These are phyloP conservation scores for Colletotrichum somersetense DNA, from an alignment of 2,329 filamentous ascomycete genomes.

Conservation along the genomic window DNA sequence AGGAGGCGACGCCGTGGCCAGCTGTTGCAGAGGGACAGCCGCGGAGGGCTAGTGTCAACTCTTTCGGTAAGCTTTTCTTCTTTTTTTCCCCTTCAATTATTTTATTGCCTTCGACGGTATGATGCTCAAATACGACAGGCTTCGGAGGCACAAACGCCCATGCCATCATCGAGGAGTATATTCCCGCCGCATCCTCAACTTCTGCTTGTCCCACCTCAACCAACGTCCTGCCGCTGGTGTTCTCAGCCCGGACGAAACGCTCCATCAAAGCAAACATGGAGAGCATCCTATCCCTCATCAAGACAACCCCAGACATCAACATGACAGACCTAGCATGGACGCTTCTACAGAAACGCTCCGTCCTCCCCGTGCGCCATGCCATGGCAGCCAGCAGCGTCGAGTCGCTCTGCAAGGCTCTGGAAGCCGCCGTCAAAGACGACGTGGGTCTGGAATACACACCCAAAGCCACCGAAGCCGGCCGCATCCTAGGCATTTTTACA, in stretches of 20 bases:
- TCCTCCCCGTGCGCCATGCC: background rate
- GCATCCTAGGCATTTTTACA: constrained; percentile 47
- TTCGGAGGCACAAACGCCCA: constrained; percentile 30
- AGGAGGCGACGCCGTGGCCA: background rate
- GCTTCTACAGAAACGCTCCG: background rate
- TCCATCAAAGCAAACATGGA: background rate
- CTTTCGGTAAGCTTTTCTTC: background rate
- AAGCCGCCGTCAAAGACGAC: constrained; percentile 2
- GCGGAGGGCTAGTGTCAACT: background rate
- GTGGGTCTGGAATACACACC: too few relatives aligned
- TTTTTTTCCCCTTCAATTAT: too few relatives aligned
- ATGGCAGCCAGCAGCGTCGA: background rate
- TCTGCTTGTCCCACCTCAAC: background rate
- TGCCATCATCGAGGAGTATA: constrained; percentile 7
- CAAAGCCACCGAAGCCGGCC: too few relatives aligned
- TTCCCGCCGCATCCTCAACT: too few relatives aligned
- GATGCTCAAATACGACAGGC: too few relatives aligned
- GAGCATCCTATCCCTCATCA: constrained; percentile 4
- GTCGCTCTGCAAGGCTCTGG: background rate
- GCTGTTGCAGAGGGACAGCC: background rate
- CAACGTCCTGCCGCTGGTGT: constrained; percentile 5
- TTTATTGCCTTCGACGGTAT: too few relatives aligned
- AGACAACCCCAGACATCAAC: background rate
- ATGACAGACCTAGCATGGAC: constrained; percentile 13
- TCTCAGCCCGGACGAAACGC: constrained; percentile 11